A percentile compares a stretch with the other conserved stretches of the same genome.
phyloP scores from a whole-genome alignment of 192 early-diverging fungal species.

The Podila clonocystis region DNA sequence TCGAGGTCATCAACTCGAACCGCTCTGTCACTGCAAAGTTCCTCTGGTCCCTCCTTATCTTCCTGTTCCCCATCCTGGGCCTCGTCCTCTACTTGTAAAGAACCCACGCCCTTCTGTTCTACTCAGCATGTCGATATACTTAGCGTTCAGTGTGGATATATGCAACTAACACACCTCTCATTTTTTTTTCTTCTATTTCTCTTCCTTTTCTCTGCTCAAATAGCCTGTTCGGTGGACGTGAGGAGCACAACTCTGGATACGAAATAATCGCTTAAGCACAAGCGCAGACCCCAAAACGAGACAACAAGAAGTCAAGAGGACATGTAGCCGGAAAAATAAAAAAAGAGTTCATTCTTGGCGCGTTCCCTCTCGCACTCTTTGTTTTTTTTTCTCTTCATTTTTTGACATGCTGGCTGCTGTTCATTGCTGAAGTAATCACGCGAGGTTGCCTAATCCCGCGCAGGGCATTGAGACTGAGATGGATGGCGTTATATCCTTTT shows the following conservation, averaged over 20 bases:
- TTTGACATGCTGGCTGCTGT: too few species aligned
- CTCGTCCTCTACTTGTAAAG: constrained; percentile 68
- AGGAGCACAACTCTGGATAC: constrained; percentile 3
- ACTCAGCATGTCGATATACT: neutral
- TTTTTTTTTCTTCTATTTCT: neutral
- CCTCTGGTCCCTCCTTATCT: constrained; percentile 65
- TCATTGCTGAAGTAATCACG: too few species aligned
- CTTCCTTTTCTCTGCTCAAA: neutral
- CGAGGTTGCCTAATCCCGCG: too few species aligned
- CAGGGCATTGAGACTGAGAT: too few species aligned
- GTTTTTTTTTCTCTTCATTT: too few species aligned
- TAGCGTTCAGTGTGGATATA: neutral
- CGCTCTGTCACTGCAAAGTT: constrained; percentile 58
- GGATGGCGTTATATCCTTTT: too few species aligned
- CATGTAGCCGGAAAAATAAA: too few species aligned
- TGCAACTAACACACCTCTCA: neutral
- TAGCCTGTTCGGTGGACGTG: neutral
- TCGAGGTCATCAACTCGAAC: constrained; percentile 64
- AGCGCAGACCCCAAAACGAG: neutral
- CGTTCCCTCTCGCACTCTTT: too few species aligned
- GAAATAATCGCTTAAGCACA: neutral
- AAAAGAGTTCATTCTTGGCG: too few species aligned
- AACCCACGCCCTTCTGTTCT: neutral
- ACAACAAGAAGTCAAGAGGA: too few species aligned
- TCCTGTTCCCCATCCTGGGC: constrained; percentile 68